Evolutionary conservation across 2,329 filamentous ascomycete species (phyloP), one percentile per base, ranked within the genome.

Genomic region (Xylaria sp.): DNA sequence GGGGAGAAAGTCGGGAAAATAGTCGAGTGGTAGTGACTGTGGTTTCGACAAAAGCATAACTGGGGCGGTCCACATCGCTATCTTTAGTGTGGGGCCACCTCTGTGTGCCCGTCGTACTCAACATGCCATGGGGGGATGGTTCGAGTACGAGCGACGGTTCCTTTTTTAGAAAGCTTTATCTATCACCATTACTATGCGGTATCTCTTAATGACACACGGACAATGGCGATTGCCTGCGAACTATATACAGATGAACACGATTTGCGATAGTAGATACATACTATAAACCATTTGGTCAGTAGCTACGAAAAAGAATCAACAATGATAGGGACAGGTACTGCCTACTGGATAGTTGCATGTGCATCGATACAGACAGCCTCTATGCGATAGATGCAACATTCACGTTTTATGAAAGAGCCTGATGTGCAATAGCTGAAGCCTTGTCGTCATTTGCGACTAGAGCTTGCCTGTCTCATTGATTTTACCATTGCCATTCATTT

Each of bases 1-100:
- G 67, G 46, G 58, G 56, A 55, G 46, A 23, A 51, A 36, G 57
- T 62, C 25, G 18, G 65, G 52, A 55, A 69, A 66, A 71, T 72
- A 67, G 71, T 46, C 66, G 52, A 73, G 69, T 67, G 71, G 69
- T 73, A 60, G 56, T 58, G 59, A 52, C 55, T 23, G 49, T 56
- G 55, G 36, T 60, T 71, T 41, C 3, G 33, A 48, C 43, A 68
- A 66, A 56, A 13, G 48, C 6, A 33, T 28, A 43, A 15, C 56
- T n/a, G 3, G 8, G 41, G 15, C 48, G 33, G 43, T 55, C 56
- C 55, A 36, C 46, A 28, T 28, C 48, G 46, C 49, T 39, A 61
- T 18, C 7, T 41, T 23, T 63, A 56, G 28, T 18, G 56, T 25
- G 62, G 46, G 3, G 20, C 18, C 12, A n/a, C 18, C 33, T 49